phyloP scores from a whole-genome alignment of 2,329 filamentous ascomycete genomes.

The Penicillium sp. region DNA sequence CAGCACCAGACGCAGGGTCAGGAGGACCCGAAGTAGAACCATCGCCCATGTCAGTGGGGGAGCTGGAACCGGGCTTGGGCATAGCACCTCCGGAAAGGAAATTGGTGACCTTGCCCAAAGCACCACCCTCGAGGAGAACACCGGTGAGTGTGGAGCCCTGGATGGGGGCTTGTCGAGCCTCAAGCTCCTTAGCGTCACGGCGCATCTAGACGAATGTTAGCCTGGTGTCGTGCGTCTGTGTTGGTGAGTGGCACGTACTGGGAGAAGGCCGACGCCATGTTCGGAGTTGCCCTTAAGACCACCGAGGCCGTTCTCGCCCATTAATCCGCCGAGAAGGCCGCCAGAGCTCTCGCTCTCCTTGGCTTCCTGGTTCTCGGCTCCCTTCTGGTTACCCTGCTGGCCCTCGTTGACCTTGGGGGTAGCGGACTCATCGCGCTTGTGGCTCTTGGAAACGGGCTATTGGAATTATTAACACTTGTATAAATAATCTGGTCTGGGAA shows the following conservation, averaged over 20 bases:
- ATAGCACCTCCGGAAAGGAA: conserved; percentile 5
- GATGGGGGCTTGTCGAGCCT: conserved; percentile 19
- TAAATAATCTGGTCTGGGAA: accelerated
- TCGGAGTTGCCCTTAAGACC: conserved; percentile 15
- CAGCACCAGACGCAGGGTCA: conserved; percentile 9
- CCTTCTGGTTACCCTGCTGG: neutral
- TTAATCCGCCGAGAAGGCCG: conserved; percentile 9
- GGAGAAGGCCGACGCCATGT: conserved; percentile 25
- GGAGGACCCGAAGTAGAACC: conserved; percentile 4
- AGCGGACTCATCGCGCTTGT: conserved; percentile 8
- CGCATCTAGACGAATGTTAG: conserved; percentile 17
- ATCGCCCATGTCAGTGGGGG: conserved; percentile 2
- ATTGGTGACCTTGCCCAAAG: conserved; percentile 18
- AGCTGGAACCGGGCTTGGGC: neutral
- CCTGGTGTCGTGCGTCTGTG: no score
- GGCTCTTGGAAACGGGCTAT: conserved; percentile 10
- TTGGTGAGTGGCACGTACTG: conserved; percentile 7
- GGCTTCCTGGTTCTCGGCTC: no score
- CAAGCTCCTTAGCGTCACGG: conserved; percentile 15
- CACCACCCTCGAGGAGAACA: conserved; percentile 17
- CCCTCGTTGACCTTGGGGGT: neutral
- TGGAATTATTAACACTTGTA: neutral
- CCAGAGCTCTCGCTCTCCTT: neutral
- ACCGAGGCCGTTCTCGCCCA: conserved; percentile 18
- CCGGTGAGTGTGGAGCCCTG: conserved; percentile 21